Conservation (phyloP, 148 eudicot species). For the Nepenthes mirabilis region DNA sequence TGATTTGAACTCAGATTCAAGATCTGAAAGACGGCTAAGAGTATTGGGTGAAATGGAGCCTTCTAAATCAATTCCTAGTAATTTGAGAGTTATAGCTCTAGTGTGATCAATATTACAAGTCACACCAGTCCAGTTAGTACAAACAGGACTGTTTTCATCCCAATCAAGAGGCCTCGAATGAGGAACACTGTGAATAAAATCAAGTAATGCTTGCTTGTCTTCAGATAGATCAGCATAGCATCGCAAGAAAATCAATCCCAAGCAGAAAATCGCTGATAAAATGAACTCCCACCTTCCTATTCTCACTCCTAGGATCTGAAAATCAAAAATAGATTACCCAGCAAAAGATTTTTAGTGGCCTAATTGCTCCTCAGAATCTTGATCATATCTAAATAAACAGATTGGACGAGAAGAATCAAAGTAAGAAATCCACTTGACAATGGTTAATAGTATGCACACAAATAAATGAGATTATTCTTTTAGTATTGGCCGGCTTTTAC, state of each 20-base stretch:
- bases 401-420: no score
- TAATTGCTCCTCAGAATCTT: no score
- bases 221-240: slow-evolving; percentile 31
- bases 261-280: slow-evolving; percentile 24
- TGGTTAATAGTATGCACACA: not conserved
- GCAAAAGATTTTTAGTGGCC: no score
- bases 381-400: no score
- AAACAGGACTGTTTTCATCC: slow-evolving; percentile 31
- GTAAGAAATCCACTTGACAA: not conserved
- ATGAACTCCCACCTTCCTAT: slow-evolving; percentile 27
- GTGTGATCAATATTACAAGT: slow-evolving; percentile 38
- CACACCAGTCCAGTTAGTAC: slow-evolving; percentile 49
- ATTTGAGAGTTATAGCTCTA: slow-evolving; percentile 27
- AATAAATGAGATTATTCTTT: not conserved
- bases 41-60: slow-evolving; percentile 41
- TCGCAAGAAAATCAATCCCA: slow-evolving; percentile 12
- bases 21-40: slow-evolving; percentile 34
- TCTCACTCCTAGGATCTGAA: slow-evolving; percentile 1
- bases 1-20: slow-evolving; percentile 28
- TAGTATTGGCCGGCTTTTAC: not conserved
- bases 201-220: slow-evolving; percentile 50
- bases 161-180: slow-evolving; percentile 37
- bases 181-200: slow-evolving; percentile 19
- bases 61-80: slow-evolving; percentile 38
- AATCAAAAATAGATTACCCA: not conserved